phyloP scores from a whole-genome alignment of 2,329 filamentous ascomycete species.

The Trichophyton benhamiae region DNA sequence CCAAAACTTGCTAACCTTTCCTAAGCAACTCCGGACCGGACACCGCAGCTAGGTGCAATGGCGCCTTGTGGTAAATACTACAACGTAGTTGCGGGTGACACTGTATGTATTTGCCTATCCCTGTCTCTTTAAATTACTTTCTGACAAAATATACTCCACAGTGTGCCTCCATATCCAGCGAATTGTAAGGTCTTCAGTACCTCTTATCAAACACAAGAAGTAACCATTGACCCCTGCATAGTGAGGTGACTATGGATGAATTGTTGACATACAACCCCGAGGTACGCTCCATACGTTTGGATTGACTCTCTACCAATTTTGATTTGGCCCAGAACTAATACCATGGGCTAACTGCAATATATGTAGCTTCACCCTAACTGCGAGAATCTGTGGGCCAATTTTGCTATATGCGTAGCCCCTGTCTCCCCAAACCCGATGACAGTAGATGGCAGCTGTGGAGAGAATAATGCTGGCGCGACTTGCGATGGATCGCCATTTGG shows the following conservation, averaged over 20 bases:
- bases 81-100: constrained; percentile 11
- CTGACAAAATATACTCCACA: constrained; percentile 6
- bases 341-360: background rate
- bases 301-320: background rate
- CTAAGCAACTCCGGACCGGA: constrained; percentile 8
- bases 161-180: constrained; percentile 11
- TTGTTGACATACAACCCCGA: constrained; percentile 10
- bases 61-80: constrained; percentile 12
- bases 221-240: background rate
- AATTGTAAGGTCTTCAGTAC: constrained; percentile 8
- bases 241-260: constrained; percentile 5
- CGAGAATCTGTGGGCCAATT: constrained; percentile 12
- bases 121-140: background rate
- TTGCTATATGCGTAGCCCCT: constrained; percentile 14
- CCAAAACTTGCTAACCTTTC: background rate
- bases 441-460: constrained; percentile 8
- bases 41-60: constrained; percentile 13
- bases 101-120: constrained; percentile 7
- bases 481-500: constrained; percentile 10
- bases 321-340: background rate
- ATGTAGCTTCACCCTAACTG: constrained; percentile 11
- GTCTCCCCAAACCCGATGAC: constrained; percentile 4
- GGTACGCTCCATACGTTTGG: constrained; percentile 2
- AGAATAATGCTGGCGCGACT: background rate
- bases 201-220: background rate